These are phyloP conservation scores for Coniella vitis DNA, from an alignment of 2,329 filamentous ascomycete species.

Conservation along the genomic window DNA sequence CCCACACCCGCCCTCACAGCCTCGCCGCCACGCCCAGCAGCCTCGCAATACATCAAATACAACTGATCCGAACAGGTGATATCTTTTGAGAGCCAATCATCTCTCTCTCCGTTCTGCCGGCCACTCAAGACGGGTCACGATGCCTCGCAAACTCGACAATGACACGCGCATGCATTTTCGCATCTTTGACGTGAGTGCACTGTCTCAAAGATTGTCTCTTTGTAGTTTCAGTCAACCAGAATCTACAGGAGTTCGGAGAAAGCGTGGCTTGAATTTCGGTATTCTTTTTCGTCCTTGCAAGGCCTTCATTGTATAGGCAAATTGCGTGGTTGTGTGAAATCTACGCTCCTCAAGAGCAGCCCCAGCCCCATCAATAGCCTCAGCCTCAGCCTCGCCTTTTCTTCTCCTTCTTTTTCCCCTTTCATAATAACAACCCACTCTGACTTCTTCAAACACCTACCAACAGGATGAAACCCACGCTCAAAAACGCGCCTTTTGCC, in stretches of 20 bases:
- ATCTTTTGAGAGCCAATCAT: not conserved
- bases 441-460: not conserved
- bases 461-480: constrained; percentile 12
- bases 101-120: not conserved
- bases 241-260: not conserved
- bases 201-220: not conserved
- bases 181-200: constrained; percentile 10
- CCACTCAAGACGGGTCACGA: not conserved
- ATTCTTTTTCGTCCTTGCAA: no score
- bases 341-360: no score
- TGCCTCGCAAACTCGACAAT: constrained; percentile 14
- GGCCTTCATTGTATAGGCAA: no score
- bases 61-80: no score
- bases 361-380: no score
- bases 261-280: no score
- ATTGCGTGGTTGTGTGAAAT: no score
- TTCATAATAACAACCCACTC: not conserved
- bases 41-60: no score
- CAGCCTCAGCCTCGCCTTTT: no score
- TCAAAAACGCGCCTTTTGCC: constrained; percentile 14
- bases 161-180: constrained; percentile 12
- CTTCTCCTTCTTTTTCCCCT: not conserved
- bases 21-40: no score
- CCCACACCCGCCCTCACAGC: no score
- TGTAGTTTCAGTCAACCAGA: not conserved